Percentiles rank a stretch among this genome's conserved stretches.
Evolutionary conservation across 2,329 filamentous ascomycete species (phyloP).

Genomic region (Dothideomycetes sp.): DNA sequence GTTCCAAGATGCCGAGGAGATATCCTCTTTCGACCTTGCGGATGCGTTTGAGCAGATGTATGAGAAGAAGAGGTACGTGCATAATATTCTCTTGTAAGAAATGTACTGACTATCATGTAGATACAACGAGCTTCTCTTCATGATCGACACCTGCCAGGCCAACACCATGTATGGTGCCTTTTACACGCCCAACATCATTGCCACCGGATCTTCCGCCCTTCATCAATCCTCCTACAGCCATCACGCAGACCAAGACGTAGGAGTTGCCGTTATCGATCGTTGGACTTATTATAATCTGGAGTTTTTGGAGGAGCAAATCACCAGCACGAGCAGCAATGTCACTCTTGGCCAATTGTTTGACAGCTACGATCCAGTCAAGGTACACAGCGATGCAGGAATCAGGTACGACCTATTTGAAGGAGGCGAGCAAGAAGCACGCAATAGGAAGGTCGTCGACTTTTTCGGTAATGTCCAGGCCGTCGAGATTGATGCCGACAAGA

Average conservation of each 20-base stretch:
- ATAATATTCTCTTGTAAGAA: neutral
- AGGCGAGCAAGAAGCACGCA: constrained; percentile 64
- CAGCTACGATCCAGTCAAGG: constrained; percentile 89
- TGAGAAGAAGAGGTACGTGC: constrained; percentile 86
- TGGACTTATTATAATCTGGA: constrained; percentile 99
- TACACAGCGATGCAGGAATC: constrained; percentile 84
- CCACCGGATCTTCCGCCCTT: constrained; percentile 89
- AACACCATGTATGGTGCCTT: constrained; percentile 99
- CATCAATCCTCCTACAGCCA: constrained; percentile 96
- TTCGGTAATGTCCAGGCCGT: constrained; percentile 98
- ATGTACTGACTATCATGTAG: constrained; percentile 26
- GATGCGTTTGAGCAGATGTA: constrained; percentile 99
- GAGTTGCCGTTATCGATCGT: constrained; percentile 93
- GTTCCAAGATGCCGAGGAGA: constrained; percentile 97
- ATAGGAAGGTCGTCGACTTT: constrained; percentile 85
- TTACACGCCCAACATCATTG: constrained; percentile 96
- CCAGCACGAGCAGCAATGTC: constrained; percentile 74
- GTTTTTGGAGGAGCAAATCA: constrained; percentile 84
- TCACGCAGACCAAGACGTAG: constrained; percentile 95
- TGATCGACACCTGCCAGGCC: constrained; percentile 99
- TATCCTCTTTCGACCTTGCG: constrained; percentile 88
- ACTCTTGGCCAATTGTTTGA: constrained; percentile 92
- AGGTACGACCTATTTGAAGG: constrained; percentile 92
- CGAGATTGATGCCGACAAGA: constrained; percentile 54
- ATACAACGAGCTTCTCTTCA: constrained; percentile 96